Evolutionary conservation across 257 asterid species (phyloP).

Genomic region (Solanum virginianum): DNA sequence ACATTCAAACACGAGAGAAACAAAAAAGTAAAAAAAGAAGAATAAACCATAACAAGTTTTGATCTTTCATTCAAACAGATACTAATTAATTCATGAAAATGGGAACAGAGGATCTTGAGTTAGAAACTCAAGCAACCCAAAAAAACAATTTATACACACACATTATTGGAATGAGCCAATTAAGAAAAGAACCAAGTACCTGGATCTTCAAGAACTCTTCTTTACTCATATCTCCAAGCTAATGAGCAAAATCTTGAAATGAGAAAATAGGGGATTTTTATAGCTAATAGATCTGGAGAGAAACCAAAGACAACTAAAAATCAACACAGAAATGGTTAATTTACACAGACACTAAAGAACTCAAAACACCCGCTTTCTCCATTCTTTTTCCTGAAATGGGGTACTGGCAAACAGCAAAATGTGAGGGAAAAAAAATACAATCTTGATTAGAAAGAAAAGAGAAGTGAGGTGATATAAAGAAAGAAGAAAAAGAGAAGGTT

Average conservation of each 20-base stretch:
- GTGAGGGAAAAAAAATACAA: background rate
- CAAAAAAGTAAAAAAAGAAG: background rate
- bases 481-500: background rate
- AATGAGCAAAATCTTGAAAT: conserved; percentile 1
- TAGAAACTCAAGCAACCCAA: conserved; percentile 13
- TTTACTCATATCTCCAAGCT: conserved; percentile 54
- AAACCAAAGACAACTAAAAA: background rate
- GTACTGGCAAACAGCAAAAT: background rate
- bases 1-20: background rate
- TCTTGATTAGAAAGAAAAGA: background rate
- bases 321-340: conserved; percentile 5
- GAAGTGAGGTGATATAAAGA: background rate
- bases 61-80: background rate
- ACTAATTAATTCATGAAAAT: background rate
- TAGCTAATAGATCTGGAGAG: conserved; percentile 42
- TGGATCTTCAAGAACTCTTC: conserved; percentile 96
- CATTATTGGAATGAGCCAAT: background rate
- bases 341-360: background rate
- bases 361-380: background rate
- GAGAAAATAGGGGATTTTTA: background rate
- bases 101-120: background rate
- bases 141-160: background rate
- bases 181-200: conserved; percentile 33
- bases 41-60: background rate
- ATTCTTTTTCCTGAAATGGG: background rate